A percentile compares a stretch with the other conserved stretches of the same genome.
Evolutionary conservation across 2,329 filamentous ascomycete species (phyloP).

Genomic region (Emergomyces africanus): DNA sequence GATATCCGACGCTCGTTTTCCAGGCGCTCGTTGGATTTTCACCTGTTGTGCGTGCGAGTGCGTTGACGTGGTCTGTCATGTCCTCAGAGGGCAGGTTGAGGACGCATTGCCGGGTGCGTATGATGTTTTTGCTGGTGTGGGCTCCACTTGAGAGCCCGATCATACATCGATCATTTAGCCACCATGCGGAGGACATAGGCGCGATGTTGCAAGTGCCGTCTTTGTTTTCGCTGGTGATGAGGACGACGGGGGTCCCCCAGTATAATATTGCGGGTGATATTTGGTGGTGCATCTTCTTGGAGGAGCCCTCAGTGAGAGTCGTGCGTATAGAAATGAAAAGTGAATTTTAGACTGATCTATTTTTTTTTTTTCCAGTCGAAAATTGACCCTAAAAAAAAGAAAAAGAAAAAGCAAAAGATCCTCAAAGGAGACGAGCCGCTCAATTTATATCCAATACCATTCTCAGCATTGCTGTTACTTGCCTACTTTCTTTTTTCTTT

Average conservation of each 20-base stretch:
- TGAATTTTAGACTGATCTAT: no score
- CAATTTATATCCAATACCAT: neutral
- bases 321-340: neutral
- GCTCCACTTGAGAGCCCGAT: neutral
- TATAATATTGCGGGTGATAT: neutral
- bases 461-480: no score
- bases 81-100: slow-evolving; percentile 29
- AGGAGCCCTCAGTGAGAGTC: neutral
- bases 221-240: slow-evolving; percentile 1
- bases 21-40: slow-evolving; percentile 12
- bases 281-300: neutral
- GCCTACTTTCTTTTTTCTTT: no score
- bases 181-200: neutral
- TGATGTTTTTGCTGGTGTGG: slow-evolving; percentile 37
- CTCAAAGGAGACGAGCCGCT: neutral
- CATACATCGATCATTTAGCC: neutral
- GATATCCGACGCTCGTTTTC: neutral
- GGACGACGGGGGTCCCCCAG: neutral
- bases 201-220: neutral
- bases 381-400: no score
- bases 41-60: slow-evolving; percentile 29
- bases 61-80: slow-evolving; percentile 25
- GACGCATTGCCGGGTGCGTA: slow-evolving; percentile 31
- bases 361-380: no score
- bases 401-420: no score